These are phyloP conservation scores for Bretschneidera sinensis DNA, from an alignment of 345 rosid species.

Conservation along the genomic window DNA sequence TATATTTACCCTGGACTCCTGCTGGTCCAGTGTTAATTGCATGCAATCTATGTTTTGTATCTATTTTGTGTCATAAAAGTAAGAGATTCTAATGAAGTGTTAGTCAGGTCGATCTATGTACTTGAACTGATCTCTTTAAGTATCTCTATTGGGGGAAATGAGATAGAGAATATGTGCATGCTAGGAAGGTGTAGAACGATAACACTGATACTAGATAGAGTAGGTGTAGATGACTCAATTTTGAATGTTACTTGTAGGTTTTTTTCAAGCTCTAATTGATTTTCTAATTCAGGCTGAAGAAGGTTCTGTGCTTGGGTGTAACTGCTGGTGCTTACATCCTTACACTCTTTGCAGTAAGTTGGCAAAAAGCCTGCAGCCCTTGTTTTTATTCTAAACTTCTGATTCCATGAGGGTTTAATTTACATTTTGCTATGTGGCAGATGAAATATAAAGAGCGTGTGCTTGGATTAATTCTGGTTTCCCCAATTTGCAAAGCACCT, in stretches of 20 bases:
- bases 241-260: background rate
- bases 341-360: slow-evolving; percentile 57
- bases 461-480: slow-evolving; percentile 57
- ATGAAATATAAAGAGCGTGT: slow-evolving; percentile 49
- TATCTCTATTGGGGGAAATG: too few relatives aligned
- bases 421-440: slow-evolving; percentile 29
- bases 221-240: too few relatives aligned
- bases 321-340: slow-evolving; percentile 67
- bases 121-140: too few relatives aligned
- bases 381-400: background rate
- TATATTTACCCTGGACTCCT: too few relatives aligned
- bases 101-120: too few relatives aligned
- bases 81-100: too few relatives aligned
- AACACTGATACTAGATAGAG: too few relatives aligned
- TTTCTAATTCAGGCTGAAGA: slow-evolving; percentile 33
- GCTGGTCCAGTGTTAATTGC: too few relatives aligned
- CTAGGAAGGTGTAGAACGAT: too few relatives aligned
- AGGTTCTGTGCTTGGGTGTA: slow-evolving; percentile 60
- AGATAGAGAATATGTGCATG: too few relatives aligned
- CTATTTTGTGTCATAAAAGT: too few relatives aligned
- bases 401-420: background rate
- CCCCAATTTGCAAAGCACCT: slow-evolving; percentile 63
- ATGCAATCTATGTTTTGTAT: too few relatives aligned
- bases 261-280: background rate
- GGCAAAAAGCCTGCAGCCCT: background rate